Percentiles rank a stretch among this genome's conserved stretches.
Evolutionary conservation across 2,329 filamentous ascomycete species (phyloP).

Genomic region (Plenodomus biglobosus): DNA sequence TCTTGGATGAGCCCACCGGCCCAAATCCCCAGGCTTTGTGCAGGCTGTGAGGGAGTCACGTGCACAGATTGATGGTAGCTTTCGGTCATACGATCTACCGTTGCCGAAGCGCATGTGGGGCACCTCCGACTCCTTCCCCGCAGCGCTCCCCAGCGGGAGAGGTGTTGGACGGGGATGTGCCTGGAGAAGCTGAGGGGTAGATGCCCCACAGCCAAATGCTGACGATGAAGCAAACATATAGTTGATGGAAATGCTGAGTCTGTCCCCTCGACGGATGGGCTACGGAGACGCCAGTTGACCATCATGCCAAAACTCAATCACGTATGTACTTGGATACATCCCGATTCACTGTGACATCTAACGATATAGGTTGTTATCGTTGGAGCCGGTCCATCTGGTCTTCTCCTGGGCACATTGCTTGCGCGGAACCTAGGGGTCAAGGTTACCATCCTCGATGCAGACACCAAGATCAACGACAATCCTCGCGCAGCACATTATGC

Average conservation of each 20-base stretch:
- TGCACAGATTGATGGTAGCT: neutral
- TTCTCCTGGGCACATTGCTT: slow-evolving; percentile 51
- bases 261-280: neutral
- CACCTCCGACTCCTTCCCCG: slow-evolving; percentile 16
- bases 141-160: slow-evolving; percentile 8
- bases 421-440: slow-evolving; percentile 54
- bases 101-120: slow-evolving; percentile 17
- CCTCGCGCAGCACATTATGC: slow-evolving; percentile 66
- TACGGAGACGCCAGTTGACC: neutral
- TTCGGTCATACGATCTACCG: slow-evolving; percentile 12
- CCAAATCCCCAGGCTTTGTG: too few relatives aligned
- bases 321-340: slow-evolving; percentile 14
- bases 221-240: neutral
- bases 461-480: slow-evolving; percentile 57
- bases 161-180: neutral
- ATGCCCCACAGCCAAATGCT: neutral
- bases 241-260: neutral
- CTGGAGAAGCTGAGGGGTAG: slow-evolving; percentile 13
- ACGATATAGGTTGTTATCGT: slow-evolving; percentile 30
- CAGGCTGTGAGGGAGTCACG: slow-evolving; percentile 10
- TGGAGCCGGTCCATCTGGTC: slow-evolving; percentile 39
- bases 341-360: neutral
- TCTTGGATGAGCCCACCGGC: too few relatives aligned
- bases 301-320: slow-evolving; percentile 37
- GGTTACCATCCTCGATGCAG: slow-evolving; percentile 59